A percentile compares a stretch with the other conserved stretches of the same genome.
Conservation (phyloP, 2,329 filamentous ascomycete genomes). For the Ascochyta rabiei region DNA sequence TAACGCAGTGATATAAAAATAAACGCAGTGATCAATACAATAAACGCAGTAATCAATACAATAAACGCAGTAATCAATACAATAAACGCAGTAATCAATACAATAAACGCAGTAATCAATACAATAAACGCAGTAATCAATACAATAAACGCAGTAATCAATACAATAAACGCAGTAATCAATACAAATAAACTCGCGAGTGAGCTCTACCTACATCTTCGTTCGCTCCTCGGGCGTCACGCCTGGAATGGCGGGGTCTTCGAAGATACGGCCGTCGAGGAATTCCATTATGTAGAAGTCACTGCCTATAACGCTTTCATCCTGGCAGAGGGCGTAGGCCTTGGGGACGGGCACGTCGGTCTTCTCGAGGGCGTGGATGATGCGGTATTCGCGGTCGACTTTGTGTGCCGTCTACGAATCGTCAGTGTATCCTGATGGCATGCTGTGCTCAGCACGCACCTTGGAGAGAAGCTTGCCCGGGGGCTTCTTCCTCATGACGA, state of each 20-base stretch:
- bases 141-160: too few relatives aligned
- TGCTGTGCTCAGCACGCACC: conserved; percentile 9
- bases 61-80: too few relatives aligned
- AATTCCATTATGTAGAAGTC: conserved; percentile 98
- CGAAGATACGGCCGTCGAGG: conserved; percentile 90
- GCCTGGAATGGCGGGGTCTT: conserved; percentile 81
- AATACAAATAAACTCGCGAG: too few relatives aligned
- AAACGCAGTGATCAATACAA: too few relatives aligned
- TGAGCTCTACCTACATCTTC: conserved; percentile 63
- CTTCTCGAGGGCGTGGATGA: conserved; percentile 79
- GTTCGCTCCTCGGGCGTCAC: conserved; percentile 71
- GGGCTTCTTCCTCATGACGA: conserved; percentile 96
- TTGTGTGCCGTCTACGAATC: conserved; percentile 81
- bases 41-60: too few relatives aligned
- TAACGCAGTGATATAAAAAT: too few relatives aligned
- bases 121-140: too few relatives aligned
- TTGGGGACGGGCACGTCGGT: conserved; percentile 87
- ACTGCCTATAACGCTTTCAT: conserved; percentile 79
- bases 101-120: too few relatives aligned
- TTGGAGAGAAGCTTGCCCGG: conserved; percentile 86
- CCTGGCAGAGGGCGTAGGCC: conserved; percentile 84
- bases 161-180: too few relatives aligned
- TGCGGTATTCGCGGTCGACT: conserved; percentile 92
- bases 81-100: too few relatives aligned
- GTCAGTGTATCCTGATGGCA: neutral